Percentiles rank a stretch among this genome's conserved stretches.
These are phyloP conservation scores for Nicotiana tomentosiformis DNA, from an alignment of 257 asterid species.

Conservation along the genomic window DNA sequence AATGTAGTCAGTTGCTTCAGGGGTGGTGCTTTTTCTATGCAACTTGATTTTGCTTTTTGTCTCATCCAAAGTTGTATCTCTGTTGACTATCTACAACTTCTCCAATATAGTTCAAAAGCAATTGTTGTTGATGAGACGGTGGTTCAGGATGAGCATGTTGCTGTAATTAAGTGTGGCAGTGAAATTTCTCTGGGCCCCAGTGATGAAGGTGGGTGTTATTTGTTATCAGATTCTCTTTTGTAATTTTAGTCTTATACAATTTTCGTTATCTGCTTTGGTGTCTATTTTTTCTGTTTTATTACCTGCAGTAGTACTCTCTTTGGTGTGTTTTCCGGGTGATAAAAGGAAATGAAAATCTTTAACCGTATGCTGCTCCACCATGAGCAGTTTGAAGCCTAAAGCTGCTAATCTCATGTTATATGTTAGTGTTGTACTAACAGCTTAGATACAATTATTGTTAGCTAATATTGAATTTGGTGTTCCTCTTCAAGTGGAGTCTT, in stretches of 20 bases:
- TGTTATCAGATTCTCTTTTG: background rate
- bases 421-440: background rate
- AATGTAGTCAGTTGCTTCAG: background rate
- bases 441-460: background rate
- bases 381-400: background rate
- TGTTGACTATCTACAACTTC: background rate
- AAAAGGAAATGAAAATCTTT: background rate
- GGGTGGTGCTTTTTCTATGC: background rate
- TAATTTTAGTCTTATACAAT: background rate
- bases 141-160: conserved; percentile 52
- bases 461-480: background rate
- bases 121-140: conserved; percentile 63
- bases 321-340: background rate
- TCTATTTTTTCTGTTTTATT: background rate
- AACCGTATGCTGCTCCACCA: background rate
- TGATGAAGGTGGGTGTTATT: conserved; percentile 36
- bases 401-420: background rate
- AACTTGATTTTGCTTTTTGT: background rate
- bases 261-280: background rate
- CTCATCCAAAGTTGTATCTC: background rate
- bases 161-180: conserved; percentile 68
- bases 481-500: background rate
- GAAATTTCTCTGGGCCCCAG: conserved; percentile 67
- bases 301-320: background rate
- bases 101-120: conserved; percentile 34